Conservation (phyloP, 2,329 filamentous ascomycete species). For the Fusarium buxicola region DNA sequence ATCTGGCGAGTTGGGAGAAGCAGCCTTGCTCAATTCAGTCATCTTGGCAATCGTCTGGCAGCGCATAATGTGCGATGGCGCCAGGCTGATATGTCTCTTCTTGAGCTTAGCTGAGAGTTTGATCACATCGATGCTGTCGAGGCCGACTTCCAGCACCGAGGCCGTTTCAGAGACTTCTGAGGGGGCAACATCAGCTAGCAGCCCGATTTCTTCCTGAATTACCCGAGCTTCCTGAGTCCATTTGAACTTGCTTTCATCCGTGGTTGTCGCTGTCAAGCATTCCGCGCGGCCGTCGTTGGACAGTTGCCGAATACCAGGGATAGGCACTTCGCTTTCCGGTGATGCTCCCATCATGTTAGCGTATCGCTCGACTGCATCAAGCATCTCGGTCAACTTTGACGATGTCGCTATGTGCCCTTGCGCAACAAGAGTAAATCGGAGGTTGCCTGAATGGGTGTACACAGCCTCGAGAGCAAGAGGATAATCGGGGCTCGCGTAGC, state of each 20-base stretch:
- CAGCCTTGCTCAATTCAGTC: conserved; percentile 13
- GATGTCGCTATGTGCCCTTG: conserved; percentile 57
- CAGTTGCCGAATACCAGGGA: neutral
- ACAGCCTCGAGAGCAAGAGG: conserved; percentile 82
- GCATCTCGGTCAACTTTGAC: conserved; percentile 41
- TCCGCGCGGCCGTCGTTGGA: neutral
- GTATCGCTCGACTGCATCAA: conserved; percentile 54
- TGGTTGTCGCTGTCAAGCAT: conserved; percentile 49
- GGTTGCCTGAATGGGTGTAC: conserved; percentile 57
- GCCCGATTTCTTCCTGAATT: conserved; percentile 72
- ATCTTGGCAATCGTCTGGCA: conserved; percentile 76
- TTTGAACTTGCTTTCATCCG: conserved; percentile 54
- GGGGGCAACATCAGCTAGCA: conserved; percentile 65
- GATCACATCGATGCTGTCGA: conserved; percentile 94
- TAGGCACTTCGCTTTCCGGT: conserved; percentile 19
- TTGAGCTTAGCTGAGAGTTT: conserved; percentile 81
- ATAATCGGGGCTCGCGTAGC: conserved; percentile 70
- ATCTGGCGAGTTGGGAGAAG: neutral
- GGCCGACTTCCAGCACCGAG: conserved; percentile 82
- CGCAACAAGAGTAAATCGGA: conserved; percentile 71
- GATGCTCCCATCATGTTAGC: conserved; percentile 23
- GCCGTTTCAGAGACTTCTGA: conserved; percentile 66
- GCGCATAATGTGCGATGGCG: conserved; percentile 83
- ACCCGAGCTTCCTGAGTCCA: conserved; percentile 67
- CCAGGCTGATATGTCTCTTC: conserved; percentile 67